Evolutionary conservation across 2,329 filamentous ascomycete genomes (phyloP).

Genomic region (Intubia oerlemansii): DNA sequence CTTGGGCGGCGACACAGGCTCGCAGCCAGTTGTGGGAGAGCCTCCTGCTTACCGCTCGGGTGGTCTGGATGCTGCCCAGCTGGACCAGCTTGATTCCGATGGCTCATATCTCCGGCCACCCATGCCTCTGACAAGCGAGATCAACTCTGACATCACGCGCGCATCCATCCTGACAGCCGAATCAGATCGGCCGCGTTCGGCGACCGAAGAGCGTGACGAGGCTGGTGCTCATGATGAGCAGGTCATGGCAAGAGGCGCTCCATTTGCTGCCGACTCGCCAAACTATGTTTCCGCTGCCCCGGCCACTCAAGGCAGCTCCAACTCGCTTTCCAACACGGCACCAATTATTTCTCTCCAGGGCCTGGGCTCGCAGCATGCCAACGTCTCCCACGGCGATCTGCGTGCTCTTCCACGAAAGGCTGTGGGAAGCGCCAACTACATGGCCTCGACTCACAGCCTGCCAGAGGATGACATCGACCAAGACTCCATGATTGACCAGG

Average conservation of each 20-base stretch:
- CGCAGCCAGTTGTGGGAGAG: too few species aligned
- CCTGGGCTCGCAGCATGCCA: conserved; percentile 47
- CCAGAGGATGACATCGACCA: conserved; percentile 24
- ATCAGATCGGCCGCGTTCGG: conserved; percentile 50
- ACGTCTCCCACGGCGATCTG: conserved; percentile 37
- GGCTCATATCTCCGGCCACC: conserved; percentile 34
- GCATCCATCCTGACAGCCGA: conserved; percentile 71
- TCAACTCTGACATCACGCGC: conserved; percentile 74
- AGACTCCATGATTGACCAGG: conserved; percentile 14
- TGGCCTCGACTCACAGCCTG: conserved; percentile 19
- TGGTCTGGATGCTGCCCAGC: conserved; percentile 19
- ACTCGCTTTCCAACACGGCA: too few species aligned
- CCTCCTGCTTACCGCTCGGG: too few species aligned
- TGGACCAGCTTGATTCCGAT: conserved; percentile 25
- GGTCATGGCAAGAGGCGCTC: too few species aligned
- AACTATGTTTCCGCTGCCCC: too few species aligned
- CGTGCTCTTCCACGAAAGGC: conserved; percentile 28
- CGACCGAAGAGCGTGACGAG: conserved; percentile 30
- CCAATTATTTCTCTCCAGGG: too few species aligned
- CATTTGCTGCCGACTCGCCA: too few species aligned
- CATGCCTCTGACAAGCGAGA: conserved; percentile 74
- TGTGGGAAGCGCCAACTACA: too few species aligned
- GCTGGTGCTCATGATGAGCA: conserved; percentile 20
- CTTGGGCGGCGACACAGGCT: conserved; percentile 2
- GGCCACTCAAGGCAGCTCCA: too few species aligned